phyloP scores from a whole-genome alignment of 2,329 filamentous ascomycete genomes.

The Chrysoporthe deuterocubensis region DNA sequence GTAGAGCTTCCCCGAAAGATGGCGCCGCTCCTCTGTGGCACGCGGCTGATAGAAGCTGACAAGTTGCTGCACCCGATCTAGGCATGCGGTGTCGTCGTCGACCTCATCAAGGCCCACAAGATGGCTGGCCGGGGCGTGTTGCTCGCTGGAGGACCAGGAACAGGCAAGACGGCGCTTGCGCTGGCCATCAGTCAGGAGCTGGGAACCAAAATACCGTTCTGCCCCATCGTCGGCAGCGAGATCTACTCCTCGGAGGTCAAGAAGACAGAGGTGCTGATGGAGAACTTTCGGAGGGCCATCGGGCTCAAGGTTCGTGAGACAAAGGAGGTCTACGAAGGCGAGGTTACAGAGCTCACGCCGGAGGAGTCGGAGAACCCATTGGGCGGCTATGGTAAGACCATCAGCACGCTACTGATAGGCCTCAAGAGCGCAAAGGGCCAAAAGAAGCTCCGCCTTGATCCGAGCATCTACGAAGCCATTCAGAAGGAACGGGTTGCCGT shows the following conservation, averaged over 20 bases:
- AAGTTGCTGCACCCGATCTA: conserved; percentile 39
- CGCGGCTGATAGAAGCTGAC: conserved; percentile 13
- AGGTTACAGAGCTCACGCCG: conserved; percentile 95
- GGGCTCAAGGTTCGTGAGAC: conserved; percentile 96
- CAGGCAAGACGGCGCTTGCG: conserved; percentile 95
- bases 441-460: conserved; percentile 95
- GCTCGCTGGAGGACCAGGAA: conserved; percentile 91
- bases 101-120: conserved; percentile 93
- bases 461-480: conserved; percentile 98
- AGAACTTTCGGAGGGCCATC: conserved; percentile 97
- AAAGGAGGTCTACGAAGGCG: conserved; percentile 98
- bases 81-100: conserved; percentile 95
- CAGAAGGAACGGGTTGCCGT: conserved; percentile 97
- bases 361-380: conserved; percentile 98
- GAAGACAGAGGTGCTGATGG: conserved; percentile 99
- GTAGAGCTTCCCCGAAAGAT: conserved; percentile 49
- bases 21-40: conserved; percentile 1
- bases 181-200: conserved; percentile 96
- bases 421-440: conserved; percentile 95
- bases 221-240: conserved; percentile 96
- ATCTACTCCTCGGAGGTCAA: conserved; percentile 98
- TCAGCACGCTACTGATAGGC: conserved; percentile 92
- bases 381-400: conserved; percentile 95
- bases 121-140: conserved; percentile 95
- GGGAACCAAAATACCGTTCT: conserved; percentile 97